Evolutionary conservation across 1,284 basidiomycete genomes (phyloP), one percentile per base, ranked within the genome.

Genomic region (Ustilago crameri): DNA sequence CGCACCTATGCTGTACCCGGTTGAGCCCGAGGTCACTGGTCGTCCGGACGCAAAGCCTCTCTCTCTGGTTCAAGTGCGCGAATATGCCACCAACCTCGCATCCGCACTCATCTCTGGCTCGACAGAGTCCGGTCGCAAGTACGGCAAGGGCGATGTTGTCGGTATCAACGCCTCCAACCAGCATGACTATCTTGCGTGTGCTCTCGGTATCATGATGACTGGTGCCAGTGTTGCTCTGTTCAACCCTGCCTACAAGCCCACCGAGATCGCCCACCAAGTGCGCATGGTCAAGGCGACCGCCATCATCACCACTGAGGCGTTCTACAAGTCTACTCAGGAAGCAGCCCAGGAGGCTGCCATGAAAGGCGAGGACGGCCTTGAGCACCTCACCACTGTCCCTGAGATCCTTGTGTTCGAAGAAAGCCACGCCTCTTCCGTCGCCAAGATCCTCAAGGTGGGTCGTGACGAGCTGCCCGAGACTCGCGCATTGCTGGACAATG

Each of bases 161-260:
- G 64, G 60, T 24, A 60, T 82, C 58, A 78, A 71, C 38, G 62
- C 75, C 7, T 46, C 72, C 38, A 80, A 79, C 55, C 77, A 80
- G 55, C 78, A 82, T 54, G 81, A 82, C 48, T 82, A 81, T 44
- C 51, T 75, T 5, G 53, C 74, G 9, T 71, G 58, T 15, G 75
- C 72, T 4, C 65, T 82, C 10, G 81, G 76, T 41, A 55, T 75
- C 40, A 77, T 80, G 65, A 65, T 81, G 35, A 75, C 74, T 17
- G 79, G 79, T 23, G 78, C 71, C 24, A 65, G 76, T 23, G 68
- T 75, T 2, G 79, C 78, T 23, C 70, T 82, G 14, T 71, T 75
- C 64, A 82, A 82, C 51, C 81, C 81, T 1, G 70, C 76, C n/a
- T 82, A 81, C 75, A 82, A 75, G 37, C 54, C 78, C 5, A 37